Evolutionary conservation across 441 rosid genomes (phyloP).

Genomic region (Adansonia rubrostipa): DNA sequence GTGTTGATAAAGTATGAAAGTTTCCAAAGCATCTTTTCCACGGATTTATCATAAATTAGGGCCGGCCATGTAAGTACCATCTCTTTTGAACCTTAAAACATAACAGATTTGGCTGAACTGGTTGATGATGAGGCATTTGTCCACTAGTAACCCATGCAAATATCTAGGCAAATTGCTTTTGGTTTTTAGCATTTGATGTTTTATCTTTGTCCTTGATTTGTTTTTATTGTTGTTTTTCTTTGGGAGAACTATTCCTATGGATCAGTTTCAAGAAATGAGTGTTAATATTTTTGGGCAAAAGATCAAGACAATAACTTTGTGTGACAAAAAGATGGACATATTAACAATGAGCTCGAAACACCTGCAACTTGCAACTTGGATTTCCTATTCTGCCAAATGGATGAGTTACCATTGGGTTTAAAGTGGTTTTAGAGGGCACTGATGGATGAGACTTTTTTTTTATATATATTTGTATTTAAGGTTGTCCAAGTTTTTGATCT

Average conservation of each 20-base stretch:
- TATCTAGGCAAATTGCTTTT: not conserved
- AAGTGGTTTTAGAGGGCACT: not conserved
- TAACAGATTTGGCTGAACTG: not conserved
- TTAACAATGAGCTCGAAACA: not conserved
- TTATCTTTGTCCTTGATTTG: not conserved
- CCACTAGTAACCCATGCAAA: not conserved
- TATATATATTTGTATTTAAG: no score
- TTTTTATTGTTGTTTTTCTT: not conserved
- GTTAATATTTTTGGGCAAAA: not conserved
- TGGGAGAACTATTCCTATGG: not conserved
- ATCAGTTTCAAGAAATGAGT: not conserved
- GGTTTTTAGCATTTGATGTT: not conserved
- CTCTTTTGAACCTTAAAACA: not conserved
- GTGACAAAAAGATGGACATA: not conserved
- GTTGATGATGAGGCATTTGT: not conserved
- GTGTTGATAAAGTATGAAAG: not conserved
- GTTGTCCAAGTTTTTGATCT: no score
- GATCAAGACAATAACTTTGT: not conserved
- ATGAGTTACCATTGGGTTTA: not conserved
- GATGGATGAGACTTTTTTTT: no score
- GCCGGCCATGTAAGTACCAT: not conserved
- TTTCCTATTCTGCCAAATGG: constrained; percentile 1
- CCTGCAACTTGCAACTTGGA: not conserved
- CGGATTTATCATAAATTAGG: constrained; percentile 15
- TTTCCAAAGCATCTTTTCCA: constrained; percentile 11